These are phyloP conservation scores for Psilocybe cubensis DNA, from an alignment of 768 basidiomycete genomes.

Conservation along the genomic window DNA sequence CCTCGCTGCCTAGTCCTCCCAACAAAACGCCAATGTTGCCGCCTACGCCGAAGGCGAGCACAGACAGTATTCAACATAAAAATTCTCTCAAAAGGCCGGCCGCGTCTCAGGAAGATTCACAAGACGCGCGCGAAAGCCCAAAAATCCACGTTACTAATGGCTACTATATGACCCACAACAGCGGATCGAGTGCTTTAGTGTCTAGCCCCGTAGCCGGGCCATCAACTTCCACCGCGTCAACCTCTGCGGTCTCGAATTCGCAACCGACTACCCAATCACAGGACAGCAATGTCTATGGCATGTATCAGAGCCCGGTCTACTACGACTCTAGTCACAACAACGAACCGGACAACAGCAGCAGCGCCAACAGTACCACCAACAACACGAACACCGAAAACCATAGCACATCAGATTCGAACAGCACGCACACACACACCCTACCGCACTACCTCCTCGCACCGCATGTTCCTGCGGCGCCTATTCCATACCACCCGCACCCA, in stretches of 20 bases:
- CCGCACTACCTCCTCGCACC: conserved; percentile 32
- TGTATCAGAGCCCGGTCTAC: conserved; percentile 24
- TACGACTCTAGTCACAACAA: conserved; percentile 13
- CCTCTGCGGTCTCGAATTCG: conserved; percentile 12
- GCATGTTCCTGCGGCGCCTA: conserved; percentile 28
- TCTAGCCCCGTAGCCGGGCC: conserved; percentile 21
- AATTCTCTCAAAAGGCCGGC: conserved; percentile 24
- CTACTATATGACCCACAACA: conserved; percentile 36
- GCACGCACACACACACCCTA: too few species aligned
- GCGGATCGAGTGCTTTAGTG: conserved; percentile 19
- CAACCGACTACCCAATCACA: conserved; percentile 18
- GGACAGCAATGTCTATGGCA: conserved; percentile 20
- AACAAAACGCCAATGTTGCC: conserved; percentile 6
- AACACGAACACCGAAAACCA: conserved; percentile 6
- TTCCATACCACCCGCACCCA: conserved; percentile 61
- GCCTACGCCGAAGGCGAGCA: conserved; percentile 11
- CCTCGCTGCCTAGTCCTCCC: not conserved
- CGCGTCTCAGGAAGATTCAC: conserved; percentile 25
- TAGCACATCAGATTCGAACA: conserved; percentile 16
- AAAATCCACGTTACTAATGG: conserved; percentile 28
- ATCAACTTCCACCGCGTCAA: conserved; percentile 12
- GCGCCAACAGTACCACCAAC: not conserved
- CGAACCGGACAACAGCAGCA: too few species aligned
- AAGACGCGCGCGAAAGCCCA: conserved; percentile 23
- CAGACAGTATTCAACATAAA: conserved; percentile 11